These are phyloP conservation scores for Samsoniella hepiali DNA, from an alignment of 2,329 filamentous ascomycete species.

Conservation along the genomic window DNA sequence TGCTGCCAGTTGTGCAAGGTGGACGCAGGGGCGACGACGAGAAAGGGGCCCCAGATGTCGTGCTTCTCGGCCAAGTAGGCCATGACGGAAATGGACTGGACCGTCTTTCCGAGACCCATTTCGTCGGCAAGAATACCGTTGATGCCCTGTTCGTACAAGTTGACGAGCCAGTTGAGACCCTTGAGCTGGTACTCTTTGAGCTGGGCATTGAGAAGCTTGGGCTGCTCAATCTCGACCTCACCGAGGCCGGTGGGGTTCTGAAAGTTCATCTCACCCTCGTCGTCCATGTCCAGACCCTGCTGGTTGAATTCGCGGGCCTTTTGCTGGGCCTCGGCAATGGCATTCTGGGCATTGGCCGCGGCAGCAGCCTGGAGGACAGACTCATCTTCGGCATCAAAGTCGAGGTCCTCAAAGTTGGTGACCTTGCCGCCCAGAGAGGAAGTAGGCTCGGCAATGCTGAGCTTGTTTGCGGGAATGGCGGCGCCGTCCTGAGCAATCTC, in stretches of 20 bases:
- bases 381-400: slow-evolving; percentile 95
- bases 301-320: slow-evolving; percentile 93
- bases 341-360: slow-evolving; percentile 92
- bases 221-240: slow-evolving; percentile 90
- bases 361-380: slow-evolving; percentile 75
- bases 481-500: slow-evolving; percentile 58
- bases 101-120: slow-evolving; percentile 99
- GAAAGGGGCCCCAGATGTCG: slow-evolving; percentile 96
- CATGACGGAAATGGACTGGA: slow-evolving; percentile 99
- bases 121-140: slow-evolving; percentile 98
- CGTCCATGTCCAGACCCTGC: slow-evolving; percentile 65
- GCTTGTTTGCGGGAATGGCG: slow-evolving; percentile 37
- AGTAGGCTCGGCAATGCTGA: slow-evolving; percentile 51
- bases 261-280: slow-evolving; percentile 99
- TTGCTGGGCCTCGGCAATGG: slow-evolving; percentile 89
- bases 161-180: slow-evolving; percentile 98
- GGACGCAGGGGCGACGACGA: slow-evolving; percentile 93
- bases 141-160: slow-evolving; percentile 98
- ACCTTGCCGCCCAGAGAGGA: slow-evolving; percentile 65
- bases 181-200: slow-evolving; percentile 99
- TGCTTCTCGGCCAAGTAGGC: slow-evolving; percentile 95
- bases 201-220: slow-evolving; percentile 87
- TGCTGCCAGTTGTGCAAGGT: slow-evolving; percentile 99
- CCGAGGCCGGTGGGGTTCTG: slow-evolving; percentile 95
- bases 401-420: slow-evolving; percentile 89